Evolutionary conservation across 2,329 filamentous ascomycete species (phyloP), one percentile per base, ranked within the genome.

Genomic region (Aspergillus amoenus): DNA sequence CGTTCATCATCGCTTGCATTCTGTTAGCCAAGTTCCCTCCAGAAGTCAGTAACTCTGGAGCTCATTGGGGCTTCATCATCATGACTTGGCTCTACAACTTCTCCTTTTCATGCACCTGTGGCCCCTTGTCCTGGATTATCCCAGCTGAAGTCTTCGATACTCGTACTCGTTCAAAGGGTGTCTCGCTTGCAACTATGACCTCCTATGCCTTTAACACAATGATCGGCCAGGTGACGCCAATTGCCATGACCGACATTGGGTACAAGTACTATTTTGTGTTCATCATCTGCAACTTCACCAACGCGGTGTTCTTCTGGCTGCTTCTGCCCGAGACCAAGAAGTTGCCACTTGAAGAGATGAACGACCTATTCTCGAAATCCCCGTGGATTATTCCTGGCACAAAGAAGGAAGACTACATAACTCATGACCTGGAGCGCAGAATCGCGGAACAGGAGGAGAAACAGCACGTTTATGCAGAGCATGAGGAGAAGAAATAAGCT

Each of bases 61-160:
- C 69, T 18, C 68, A 71, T 57, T 70, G 69, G 69, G 68, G 84
- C 1, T 93, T 93, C 73, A 93, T 93, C 60, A 79, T 84, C 55
- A 82, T 86, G 65, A 93, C 89, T 1, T 93, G 89, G 89, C 70
- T 90, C 1, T 93, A 90, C 80, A 92, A 93, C 75, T 88, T 91
- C 76, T 87, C 81, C 42, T 92, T 91, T 79, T 87, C 82, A 3
- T 81, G 82, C 34, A 88, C 87, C 2, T 89, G 87, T 58, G 89
- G 89, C 21, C 88, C 89, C 0, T 74, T 91, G 1, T 80, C 82
- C 18, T 85, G 82, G 81, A 83, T 84, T 54, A 78, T 80, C 34
- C 75, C 72, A 0, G 86, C 88, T 49, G 88, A 91, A 69, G 88
- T 91, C 41, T 92, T 92, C 74, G 89, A 92, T 72, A 92, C 87